Base-by-base conservation (phyloP, 1,139 yeast species). In the Taphrina populina region DNA sequence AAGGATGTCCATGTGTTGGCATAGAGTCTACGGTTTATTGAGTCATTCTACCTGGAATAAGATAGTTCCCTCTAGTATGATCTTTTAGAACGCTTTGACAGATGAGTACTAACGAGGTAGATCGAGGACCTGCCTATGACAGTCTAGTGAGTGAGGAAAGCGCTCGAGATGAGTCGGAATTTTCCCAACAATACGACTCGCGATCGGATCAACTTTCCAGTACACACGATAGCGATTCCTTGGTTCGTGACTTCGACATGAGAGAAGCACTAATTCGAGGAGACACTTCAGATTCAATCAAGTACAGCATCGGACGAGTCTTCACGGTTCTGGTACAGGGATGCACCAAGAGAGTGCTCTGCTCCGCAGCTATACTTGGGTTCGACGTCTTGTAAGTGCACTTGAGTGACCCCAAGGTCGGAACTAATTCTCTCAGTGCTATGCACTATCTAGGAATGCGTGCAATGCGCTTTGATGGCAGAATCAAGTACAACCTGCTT, bases 361-460 rank as follows among this genome's bases (percentile, higher is more conserved):
- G n/a, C 20, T 43, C 47, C 5, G 47, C 29, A 1, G 47, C 36
- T 4, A 11, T 43, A 11, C 27, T 43, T 15, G 47, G 47, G 6
- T 30, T 43, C 29, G 47, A 30, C 32, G 47, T 43, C 47, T 43
- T 43, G 35, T 40, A 15, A 40, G 45, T 26, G 20, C n/a, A n/a
- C n/a, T n/a, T n/a, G n/a, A n/a, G n/a, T n/a, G n/a, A n/a, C n/a
- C n/a, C n/a, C n/a, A n/a, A n/a, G n/a, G n/a, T n/a, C n/a, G n/a
- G n/a, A 19, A 11, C 29, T 2, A 7, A 40, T 13, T 33, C 36
- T 8, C 15, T 6, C 13, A 40, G 45, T 13, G 15, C 30, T n/a
- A 45, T 45, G 52, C 52, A 45, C 15, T 45, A 19, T 24, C n/a
- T 35, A 11, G 52, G 52, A n/a, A 45, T 45, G 52, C 41, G 26